phyloP scores from a whole-genome alignment of 2,329 filamentous ascomycete species.

The Verticillium alfalfae region DNA sequence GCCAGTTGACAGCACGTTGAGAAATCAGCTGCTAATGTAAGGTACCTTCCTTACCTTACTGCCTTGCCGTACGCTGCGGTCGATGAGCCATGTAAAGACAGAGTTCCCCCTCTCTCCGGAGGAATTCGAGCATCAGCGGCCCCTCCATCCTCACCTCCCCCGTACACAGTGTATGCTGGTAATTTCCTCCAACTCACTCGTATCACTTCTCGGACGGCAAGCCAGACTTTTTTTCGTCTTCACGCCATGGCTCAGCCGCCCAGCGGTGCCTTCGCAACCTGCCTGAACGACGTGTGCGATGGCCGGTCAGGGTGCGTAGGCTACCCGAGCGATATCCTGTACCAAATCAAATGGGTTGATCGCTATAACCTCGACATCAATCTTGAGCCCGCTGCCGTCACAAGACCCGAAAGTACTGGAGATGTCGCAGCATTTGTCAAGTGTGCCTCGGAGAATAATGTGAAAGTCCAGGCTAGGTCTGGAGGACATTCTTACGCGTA shows the following conservation, averaged over 20 bases:
- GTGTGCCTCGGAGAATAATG: slow-evolving; percentile 43
- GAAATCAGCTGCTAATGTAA: too few relatives aligned
- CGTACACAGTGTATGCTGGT: too few relatives aligned
- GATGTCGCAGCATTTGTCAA: slow-evolving; percentile 53
- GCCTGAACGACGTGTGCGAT: slow-evolving; percentile 40
- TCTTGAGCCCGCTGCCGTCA: slow-evolving; percentile 49
- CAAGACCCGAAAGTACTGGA: slow-evolving; percentile 44
- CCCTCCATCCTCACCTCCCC: too few relatives aligned
- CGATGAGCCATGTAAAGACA: too few relatives aligned
- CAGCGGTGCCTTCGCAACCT: slow-evolving; percentile 34
- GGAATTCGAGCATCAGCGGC: too few relatives aligned
- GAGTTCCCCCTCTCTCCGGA: too few relatives aligned
- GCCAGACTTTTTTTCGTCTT: background rate
- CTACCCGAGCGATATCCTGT: slow-evolving; percentile 36
- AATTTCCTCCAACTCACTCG: too few relatives aligned
- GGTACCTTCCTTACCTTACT: too few relatives aligned
- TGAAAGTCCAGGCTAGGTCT: slow-evolving; percentile 56
- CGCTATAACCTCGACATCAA: slow-evolving; percentile 46
- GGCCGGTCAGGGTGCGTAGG: slow-evolving; percentile 39
- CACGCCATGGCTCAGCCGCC: slow-evolving; percentile 34
- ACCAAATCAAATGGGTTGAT: slow-evolving; percentile 43
- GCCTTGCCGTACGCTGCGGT: too few relatives aligned
- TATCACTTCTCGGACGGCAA: background rate
- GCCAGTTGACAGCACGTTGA: background rate
- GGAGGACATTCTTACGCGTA: slow-evolving; percentile 62